A percentile compares a stretch with the other conserved stretches of the same genome.
phyloP scores from a whole-genome alignment of 495 filamentous ascomycete genomes.

The Penicillium paradoxum region DNA sequence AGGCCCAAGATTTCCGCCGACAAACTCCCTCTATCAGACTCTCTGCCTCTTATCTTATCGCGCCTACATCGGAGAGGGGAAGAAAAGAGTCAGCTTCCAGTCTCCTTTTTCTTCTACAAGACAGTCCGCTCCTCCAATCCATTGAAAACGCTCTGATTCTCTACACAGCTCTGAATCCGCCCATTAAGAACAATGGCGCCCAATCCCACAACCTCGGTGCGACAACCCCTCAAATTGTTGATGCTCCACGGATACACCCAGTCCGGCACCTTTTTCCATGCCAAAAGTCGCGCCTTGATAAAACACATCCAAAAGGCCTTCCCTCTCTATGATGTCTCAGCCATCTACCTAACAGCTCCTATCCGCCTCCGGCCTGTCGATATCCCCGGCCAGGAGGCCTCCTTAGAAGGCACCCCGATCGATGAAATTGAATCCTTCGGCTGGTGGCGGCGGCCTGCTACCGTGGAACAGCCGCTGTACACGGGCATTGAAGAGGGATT shows the following conservation, averaged over 20 bases:
- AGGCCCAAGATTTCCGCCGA: no score
- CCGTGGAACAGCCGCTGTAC: conserved; percentile 51
- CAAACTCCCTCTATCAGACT: no score
- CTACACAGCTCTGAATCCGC: background rate
- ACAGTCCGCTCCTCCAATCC: background rate
- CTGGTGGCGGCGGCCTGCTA: conserved; percentile 73
- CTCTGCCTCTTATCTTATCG: background rate
- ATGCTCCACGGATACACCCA: conserved; percentile 78
- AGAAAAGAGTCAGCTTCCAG: background rate
- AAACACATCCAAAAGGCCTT: conserved; percentile 76
- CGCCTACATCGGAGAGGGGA: background rate
- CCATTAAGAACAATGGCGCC: conserved; percentile 16
- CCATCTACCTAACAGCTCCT: conserved; percentile 50
- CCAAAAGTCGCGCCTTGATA: conserved; percentile 81
- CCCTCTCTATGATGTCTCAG: conserved; percentile 46
- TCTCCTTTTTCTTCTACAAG: background rate
- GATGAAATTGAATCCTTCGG: conserved; percentile 60
- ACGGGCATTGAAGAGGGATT: conserved; percentile 62
- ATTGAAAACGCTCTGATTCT: background rate
- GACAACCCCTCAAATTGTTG: conserved; percentile 49
- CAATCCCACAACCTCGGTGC: conserved; percentile 9
- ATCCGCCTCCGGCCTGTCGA: conserved; percentile 59
- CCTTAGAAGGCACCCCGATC: conserved; percentile 31
- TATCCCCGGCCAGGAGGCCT: conserved; percentile 60
- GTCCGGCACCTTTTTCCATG: conserved; percentile 77